phyloP scores from a whole-genome alignment of 2,329 filamentous ascomycete genomes.

The Diplodia intermedia region DNA sequence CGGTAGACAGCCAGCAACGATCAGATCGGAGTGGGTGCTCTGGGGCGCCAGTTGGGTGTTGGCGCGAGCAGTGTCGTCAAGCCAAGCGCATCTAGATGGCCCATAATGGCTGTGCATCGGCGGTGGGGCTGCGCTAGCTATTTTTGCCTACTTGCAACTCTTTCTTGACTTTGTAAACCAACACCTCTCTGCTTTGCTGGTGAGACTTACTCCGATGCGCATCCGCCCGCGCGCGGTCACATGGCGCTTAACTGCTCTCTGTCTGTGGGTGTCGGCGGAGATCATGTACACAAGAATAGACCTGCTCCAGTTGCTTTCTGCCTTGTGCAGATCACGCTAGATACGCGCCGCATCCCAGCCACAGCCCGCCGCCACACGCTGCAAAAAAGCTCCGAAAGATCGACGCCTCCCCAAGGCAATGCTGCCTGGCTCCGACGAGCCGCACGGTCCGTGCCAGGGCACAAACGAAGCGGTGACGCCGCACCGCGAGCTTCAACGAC shows the following conservation, averaged over 20 bases:
- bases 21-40: not conserved
- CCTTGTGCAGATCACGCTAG: slow-evolving; percentile 19
- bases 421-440: not conserved
- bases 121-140: slow-evolving; percentile 12
- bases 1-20: not conserved
- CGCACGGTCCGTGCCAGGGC: not conserved
- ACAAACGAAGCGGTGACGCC: not conserved
- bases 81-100: slow-evolving; percentile 1
- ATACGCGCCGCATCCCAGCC: slow-evolving; percentile 13
- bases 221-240: not conserved
- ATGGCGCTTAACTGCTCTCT: not conserved
- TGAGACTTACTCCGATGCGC: not conserved
- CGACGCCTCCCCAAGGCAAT: slow-evolving; percentile 8
- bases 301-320: slow-evolving; percentile 9
- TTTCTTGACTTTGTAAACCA: not conserved
- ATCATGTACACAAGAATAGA: slow-evolving; percentile 23
- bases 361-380: not conserved
- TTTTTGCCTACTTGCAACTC: slow-evolving; percentile 12
- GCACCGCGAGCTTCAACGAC: not conserved
- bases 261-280: not conserved
- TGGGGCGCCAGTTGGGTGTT: slow-evolving; percentile 12
- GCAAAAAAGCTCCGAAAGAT: slow-evolving; percentile 15
- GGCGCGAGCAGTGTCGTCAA: slow-evolving; percentile 13
- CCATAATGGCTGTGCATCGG: slow-evolving; percentile 11
- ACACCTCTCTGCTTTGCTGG: slow-evolving; percentile 2